Evolutionary conservation across 2,329 filamentous ascomycete genomes (phyloP).

Genomic region (Tolypocladium endophyticum): DNA sequence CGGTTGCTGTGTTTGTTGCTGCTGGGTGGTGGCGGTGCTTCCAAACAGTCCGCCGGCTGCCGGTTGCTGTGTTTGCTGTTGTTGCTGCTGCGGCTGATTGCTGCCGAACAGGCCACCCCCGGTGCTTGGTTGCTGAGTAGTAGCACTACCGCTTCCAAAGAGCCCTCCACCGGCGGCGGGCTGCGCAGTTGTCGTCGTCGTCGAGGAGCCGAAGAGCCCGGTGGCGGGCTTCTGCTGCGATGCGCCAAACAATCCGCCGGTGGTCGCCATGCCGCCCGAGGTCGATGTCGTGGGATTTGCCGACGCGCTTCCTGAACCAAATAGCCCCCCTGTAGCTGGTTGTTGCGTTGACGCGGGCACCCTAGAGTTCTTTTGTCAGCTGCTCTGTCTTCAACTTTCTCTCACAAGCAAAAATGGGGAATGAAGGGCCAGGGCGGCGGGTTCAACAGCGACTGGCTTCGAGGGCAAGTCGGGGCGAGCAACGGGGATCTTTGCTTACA

Average conservation of each 20-base stretch:
- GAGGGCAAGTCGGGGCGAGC: background rate
- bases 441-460: background rate
- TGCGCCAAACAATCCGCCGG: slow-evolving; percentile 25
- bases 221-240: slow-evolving; percentile 15
- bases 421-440: too few species aligned
- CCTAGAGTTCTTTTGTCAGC: slow-evolving; percentile 8
- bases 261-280: slow-evolving; percentile 22
- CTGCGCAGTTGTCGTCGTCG: slow-evolving; percentile 12
- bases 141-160: slow-evolving; percentile 7
- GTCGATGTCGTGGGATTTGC: slow-evolving; percentile 15
- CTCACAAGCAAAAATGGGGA: background rate
- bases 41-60: slow-evolving; percentile 21
- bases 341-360: slow-evolving; percentile 17
- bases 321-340: slow-evolving; percentile 23
- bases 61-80: slow-evolving; percentile 3
- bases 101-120: slow-evolving; percentile 6
- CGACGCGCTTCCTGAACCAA: slow-evolving; percentile 19
- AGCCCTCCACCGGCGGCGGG: slow-evolving; percentile 9
- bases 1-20: slow-evolving; percentile 12
- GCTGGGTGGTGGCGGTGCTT: slow-evolving; percentile 12
- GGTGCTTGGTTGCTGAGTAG: slow-evolving; percentile 1
- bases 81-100: slow-evolving; percentile 6
- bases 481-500: slow-evolving; percentile 15
- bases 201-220: slow-evolving; percentile 19
- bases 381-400: background rate